Percentiles rank a stretch among this genome's conserved stretches.
Conservation (phyloP, 2,329 filamentous ascomycete genomes). For the Fusarium avenaceum region DNA sequence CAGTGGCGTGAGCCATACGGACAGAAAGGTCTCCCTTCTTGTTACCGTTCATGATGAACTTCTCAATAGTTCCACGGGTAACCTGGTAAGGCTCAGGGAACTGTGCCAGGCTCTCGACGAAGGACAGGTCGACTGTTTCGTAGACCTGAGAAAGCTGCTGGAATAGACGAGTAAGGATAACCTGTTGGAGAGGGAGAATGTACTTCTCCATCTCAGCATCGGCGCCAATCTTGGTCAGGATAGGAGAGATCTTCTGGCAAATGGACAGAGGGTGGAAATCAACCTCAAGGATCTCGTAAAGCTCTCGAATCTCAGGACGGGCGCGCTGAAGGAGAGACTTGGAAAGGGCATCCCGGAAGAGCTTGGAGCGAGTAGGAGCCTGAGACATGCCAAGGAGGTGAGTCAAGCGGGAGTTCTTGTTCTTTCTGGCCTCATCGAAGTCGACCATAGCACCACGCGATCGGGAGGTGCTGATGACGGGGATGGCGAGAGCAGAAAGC, state of each 20-base stretch:
- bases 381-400: constrained; percentile 94
- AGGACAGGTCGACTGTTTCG: constrained; percentile 94
- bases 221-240: constrained; percentile 90
- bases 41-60: constrained; percentile 99
- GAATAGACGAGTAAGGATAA: constrained; percentile 97
- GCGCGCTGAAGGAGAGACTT: constrained; percentile 95
- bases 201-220: constrained; percentile 98
- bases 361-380: constrained; percentile 86
- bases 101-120: constrained; percentile 92
- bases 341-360: constrained; percentile 96
- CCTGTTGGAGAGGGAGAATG: constrained; percentile 94
- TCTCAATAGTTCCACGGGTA: constrained; percentile 90
- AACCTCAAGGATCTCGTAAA: constrained; percentile 99
- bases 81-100: constrained; percentile 98
- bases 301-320: constrained; percentile 92
- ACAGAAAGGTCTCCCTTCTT: constrained; percentile 99
- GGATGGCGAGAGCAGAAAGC: constrained; percentile 94
- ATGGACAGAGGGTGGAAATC: constrained; percentile 99
- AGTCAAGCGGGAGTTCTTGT: constrained; percentile 97
- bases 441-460: constrained; percentile 96
- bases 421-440: constrained; percentile 96
- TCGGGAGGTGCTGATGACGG: constrained; percentile 97
- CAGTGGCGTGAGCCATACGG: constrained; percentile 94
- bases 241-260: constrained; percentile 98
- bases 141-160: constrained; percentile 99